Percentiles rank a stretch among this genome's conserved stretches.
These are phyloP conservation scores for Sutorius australiensis DNA, from an alignment of 768 basidiomycete species.

Conservation along the genomic window DNA sequence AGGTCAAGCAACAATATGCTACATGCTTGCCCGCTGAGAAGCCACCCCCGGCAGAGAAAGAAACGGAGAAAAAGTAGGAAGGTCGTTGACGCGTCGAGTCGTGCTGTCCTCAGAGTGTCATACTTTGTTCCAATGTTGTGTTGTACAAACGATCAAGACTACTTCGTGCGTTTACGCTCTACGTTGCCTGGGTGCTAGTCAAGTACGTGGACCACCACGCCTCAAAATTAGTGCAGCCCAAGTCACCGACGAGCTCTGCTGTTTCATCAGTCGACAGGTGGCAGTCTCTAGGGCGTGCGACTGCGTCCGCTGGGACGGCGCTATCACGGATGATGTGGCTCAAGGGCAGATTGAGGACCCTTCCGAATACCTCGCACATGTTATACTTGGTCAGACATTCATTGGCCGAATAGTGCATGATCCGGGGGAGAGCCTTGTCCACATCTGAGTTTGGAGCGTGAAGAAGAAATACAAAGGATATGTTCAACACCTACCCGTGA, in stretches of 20 bases:
- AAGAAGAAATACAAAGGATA: not conserved
- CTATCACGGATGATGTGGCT: slow-evolving; percentile 72
- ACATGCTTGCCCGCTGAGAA: slow-evolving; percentile 7
- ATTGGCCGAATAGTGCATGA: slow-evolving; percentile 82
- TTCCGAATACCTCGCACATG: slow-evolving; percentile 78
- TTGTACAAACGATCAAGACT: slow-evolving; percentile 5
- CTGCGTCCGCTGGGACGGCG: slow-evolving; percentile 62
- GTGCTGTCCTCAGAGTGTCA: not conserved
- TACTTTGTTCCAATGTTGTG: not conserved
- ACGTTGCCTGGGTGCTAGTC: slow-evolving; percentile 13
- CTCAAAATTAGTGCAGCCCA: slow-evolving; percentile 68
- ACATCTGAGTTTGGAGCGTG: slow-evolving; percentile 28
- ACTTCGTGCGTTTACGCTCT: not conserved
- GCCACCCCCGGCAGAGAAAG: slow-evolving; percentile 10
- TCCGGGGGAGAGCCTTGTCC: slow-evolving; percentile 36
- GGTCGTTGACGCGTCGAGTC: not conserved
- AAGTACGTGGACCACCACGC: slow-evolving; percentile 76
- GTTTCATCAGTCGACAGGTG: slow-evolving; percentile 74
- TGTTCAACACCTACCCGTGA: slow-evolving; percentile 50
- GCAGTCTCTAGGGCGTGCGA: slow-evolving; percentile 75
- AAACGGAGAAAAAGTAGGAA: not conserved
- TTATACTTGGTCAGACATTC: slow-evolving; percentile 91
- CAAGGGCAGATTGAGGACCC: slow-evolving; percentile 66
- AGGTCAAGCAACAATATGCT: slow-evolving; percentile 25
- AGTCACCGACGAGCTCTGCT: slow-evolving; percentile 58